phyloP scores from a whole-genome alignment of 495 filamentous ascomycete species.

The Xylaria grammica region DNA sequence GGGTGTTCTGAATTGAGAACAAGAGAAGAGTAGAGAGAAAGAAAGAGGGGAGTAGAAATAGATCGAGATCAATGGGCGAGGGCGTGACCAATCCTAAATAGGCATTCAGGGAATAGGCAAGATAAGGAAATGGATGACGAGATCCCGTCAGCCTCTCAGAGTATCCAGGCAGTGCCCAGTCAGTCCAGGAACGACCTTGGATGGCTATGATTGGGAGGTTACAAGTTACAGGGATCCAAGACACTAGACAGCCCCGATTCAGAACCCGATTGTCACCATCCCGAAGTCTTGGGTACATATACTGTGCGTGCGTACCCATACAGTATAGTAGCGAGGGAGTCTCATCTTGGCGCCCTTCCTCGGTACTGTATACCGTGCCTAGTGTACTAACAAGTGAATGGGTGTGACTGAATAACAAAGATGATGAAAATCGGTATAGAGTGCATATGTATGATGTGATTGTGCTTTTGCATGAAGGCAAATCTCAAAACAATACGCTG shows the following conservation, averaged over 20 bases:
- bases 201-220: slow-evolving; percentile 12
- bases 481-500: no score
- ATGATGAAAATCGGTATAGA: no score
- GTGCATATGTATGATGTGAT: neutral
- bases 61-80: neutral
- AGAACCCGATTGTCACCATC: no score
- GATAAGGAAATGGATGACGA: slow-evolving; percentile 10
- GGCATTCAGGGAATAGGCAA: slow-evolving; percentile 7
- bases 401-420: neutral
- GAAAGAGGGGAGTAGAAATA: slow-evolving; percentile 15
- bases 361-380: no score
- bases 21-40: slow-evolving; percentile 26
- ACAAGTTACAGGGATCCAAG: slow-evolving; percentile 9
- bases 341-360: neutral
- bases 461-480: no score
- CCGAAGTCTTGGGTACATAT: slow-evolving; percentile 3
- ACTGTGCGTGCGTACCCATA: neutral
- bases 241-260: slow-evolving; percentile 3
- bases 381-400: neutral
- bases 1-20: slow-evolving; percentile 29
- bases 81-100: slow-evolving; percentile 21
- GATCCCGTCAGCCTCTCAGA: slow-evolving; percentile 4
- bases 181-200: slow-evolving; percentile 15
- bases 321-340: neutral
- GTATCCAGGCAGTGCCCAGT: neutral